Evolutionary conservation across 2,329 filamentous ascomycete species (phyloP).

Genomic region (Ilyonectria destructans): DNA sequence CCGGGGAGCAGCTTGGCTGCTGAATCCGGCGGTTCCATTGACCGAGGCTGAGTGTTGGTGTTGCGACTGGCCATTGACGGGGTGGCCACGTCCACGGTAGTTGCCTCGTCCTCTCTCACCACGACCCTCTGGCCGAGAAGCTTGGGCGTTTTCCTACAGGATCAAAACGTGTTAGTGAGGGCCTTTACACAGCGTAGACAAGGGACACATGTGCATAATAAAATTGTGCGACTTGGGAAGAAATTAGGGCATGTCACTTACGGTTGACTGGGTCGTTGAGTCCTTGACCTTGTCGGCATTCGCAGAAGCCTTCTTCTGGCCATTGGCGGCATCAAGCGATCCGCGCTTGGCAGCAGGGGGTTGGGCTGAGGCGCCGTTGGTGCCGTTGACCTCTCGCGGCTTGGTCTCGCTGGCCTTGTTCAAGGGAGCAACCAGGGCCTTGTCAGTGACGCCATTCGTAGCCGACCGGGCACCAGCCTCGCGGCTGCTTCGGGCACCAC

Average conservation of each 20-base stretch:
- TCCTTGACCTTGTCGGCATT: conserved; percentile 62
- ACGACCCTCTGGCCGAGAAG: conserved; percentile 57
- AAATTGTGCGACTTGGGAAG: not conserved
- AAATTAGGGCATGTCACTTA: conserved; percentile 54
- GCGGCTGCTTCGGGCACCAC: conserved; percentile 62
- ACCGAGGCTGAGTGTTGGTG: conserved; percentile 49
- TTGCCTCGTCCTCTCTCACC: conserved; percentile 61
- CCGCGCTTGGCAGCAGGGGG: conserved; percentile 62
- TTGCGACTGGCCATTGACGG: conserved; percentile 56
- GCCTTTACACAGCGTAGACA: conserved; percentile 1
- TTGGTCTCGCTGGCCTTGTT: conserved; percentile 55
- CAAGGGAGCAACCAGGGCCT: conserved; percentile 51
- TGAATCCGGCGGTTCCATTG: conserved; percentile 47
- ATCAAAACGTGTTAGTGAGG: conserved; percentile 26
- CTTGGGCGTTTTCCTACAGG: conserved; percentile 49
- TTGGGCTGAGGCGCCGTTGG: conserved; percentile 56
- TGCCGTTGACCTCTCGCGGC: conserved; percentile 56
- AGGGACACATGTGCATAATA: not conserved
- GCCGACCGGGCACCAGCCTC: conserved; percentile 57
- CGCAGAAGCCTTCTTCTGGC: conserved; percentile 62
- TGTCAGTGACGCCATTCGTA: conserved; percentile 56
- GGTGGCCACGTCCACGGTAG: conserved; percentile 64
- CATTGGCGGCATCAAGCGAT: conserved; percentile 58
- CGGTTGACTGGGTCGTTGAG: conserved; percentile 52
- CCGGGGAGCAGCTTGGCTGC: conserved; percentile 53